These are phyloP conservation scores for Podospora anserina DNA, from an alignment of 495 filamentous ascomycete genomes.

Conservation along the genomic window DNA sequence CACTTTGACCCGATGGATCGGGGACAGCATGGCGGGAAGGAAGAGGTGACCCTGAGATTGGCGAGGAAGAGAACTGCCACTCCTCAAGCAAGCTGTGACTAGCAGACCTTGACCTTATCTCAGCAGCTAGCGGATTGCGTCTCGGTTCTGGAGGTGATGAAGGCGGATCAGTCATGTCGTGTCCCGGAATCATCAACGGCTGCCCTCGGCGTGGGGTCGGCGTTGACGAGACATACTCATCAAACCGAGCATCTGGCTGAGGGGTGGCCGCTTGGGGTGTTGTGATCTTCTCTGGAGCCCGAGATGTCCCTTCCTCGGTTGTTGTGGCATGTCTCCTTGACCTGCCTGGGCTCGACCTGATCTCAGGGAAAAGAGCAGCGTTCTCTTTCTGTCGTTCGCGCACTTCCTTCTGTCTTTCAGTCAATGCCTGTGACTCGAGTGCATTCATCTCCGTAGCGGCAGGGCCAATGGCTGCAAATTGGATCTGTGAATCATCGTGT, in stretches of 20 bases:
- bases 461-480: constrained; percentile 65
- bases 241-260: constrained; percentile 39
- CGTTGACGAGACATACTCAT: constrained; percentile 73
- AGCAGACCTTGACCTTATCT: constrained; percentile 43
- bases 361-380: constrained; percentile 66
- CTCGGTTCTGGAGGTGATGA: constrained; percentile 55
- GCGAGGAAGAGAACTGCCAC: constrained; percentile 48
- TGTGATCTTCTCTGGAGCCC: background rate
- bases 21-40: constrained; percentile 19
- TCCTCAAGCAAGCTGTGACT: constrained; percentile 41
- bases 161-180: constrained; percentile 46
- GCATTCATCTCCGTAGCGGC: constrained; percentile 43
- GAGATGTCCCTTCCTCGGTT: background rate
- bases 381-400: constrained; percentile 63
- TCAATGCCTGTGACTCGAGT: constrained; percentile 64
- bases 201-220: constrained; percentile 65
- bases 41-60: constrained; percentile 43
- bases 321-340: constrained; percentile 20
- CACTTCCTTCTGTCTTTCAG: constrained; percentile 70
- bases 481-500: constrained; percentile 75
- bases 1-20: constrained; percentile 16
- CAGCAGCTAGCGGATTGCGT: constrained; percentile 49
- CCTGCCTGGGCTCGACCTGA: constrained; percentile 58
- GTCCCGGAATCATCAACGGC: constrained; percentile 37
- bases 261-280: constrained; percentile 39